Conservation (phyloP, 257 asterid genomes). For the Scutellaria baicalensis region DNA sequence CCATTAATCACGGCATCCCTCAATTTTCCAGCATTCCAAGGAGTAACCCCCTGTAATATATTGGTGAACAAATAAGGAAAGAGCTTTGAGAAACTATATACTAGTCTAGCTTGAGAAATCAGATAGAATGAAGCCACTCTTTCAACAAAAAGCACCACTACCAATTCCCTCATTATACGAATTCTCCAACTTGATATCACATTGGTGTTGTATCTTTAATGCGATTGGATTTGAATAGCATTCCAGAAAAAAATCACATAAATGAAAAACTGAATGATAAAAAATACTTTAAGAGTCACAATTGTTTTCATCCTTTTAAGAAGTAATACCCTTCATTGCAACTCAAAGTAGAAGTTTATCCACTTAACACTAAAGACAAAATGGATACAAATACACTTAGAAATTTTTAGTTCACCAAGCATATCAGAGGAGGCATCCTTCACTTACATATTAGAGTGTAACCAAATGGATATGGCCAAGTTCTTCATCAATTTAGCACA, state of each 20-base stretch:
- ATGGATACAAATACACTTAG: neutral
- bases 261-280: neutral
- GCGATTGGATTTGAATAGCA: neutral
- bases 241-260: neutral
- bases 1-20: conserved; percentile 79
- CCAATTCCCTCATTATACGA: neutral
- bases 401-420: neutral
- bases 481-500: no score
- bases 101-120: neutral
- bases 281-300: no score
- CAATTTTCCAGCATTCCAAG: conserved; percentile 87
- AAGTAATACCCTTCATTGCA: neutral
- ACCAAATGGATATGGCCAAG: neutral
- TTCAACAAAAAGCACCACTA: neutral
- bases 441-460: neutral
- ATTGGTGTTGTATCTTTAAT: neutral
- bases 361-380: neutral
- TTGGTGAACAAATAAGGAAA: neutral
- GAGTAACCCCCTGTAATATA: conserved; percentile 74
- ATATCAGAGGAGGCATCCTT: neutral
- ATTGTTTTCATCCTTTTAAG: neutral
- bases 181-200: neutral
- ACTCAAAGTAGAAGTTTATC: neutral
- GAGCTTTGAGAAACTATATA: neutral
- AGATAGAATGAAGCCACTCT: neutral